Base-by-base conservation (phyloP, 2,329 filamentous ascomycete species). In the Penicillium fuscoglaucum region DNA sequence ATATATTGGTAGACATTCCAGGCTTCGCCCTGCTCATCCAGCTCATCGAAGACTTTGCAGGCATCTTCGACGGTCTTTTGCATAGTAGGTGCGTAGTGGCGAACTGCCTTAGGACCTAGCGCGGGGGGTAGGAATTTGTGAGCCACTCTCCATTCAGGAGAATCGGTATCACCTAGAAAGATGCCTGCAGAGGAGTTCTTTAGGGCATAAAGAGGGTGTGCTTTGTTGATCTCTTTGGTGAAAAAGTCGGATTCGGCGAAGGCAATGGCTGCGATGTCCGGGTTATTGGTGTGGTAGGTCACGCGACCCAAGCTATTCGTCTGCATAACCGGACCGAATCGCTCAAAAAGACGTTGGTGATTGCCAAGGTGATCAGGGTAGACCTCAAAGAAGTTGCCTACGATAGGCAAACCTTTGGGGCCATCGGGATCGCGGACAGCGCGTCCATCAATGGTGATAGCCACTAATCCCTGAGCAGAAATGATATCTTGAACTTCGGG, bases 341-440 rank as follows among this genome's bases (percentile, higher is more conserved):
- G 76, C 1, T 80, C 78, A 52, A 84, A 85, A 0, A 84, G 71
- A 0, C 82, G 76, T 45, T 84, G 77, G 57, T 84, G 79, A 68
- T 85, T 85, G 3, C 83, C 83, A 1, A 86, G 74, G 59, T 84
- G 82, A 61, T 86, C 83, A 0, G 83, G 83, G 64, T 78, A 86
- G 12, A 85, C 69, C 58, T 85, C 82, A 46, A 81, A 80, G 69
- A 79, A 82, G 63, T 79, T 84, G n/a, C 83, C 83, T 4, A 85
- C 70, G n/a, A 79, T 50, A 2, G 73, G 73, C 4, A 75, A 44
- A 1, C 62, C 66, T 1, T 48, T 58, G 1, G 62, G 62, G 2
- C 59, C 57, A 1, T 55, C 55, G 19, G 61, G 59, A 6, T 59
- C 55, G 12, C 61, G 61, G 17, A 65, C 44, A 5, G 41, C 59